A percentile compares a stretch with the other conserved stretches of the same genome.
Conservation (phyloP, 345 rosid genomes). For the Trapa bicornis region DNA sequence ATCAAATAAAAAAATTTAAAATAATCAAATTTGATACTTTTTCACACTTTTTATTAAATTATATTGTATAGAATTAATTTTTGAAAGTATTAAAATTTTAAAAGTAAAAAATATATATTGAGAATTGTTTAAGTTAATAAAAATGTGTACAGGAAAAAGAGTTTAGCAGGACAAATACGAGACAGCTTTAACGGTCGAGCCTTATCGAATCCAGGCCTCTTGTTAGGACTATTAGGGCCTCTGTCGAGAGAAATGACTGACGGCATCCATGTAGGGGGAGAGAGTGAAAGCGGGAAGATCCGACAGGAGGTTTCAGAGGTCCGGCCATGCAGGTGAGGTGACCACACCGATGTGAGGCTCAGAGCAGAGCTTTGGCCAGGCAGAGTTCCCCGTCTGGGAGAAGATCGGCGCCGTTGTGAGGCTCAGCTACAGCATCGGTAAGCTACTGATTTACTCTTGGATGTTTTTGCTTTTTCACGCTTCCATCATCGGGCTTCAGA, state of each 20-base stretch:
- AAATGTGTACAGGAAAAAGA: too few relatives aligned
- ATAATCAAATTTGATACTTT: too few relatives aligned
- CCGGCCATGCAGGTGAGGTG: conserved; percentile 65
- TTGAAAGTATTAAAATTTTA: too few relatives aligned
- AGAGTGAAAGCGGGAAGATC: conserved; percentile 25
- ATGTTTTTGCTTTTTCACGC: background rate
- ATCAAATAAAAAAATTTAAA: too few relatives aligned
- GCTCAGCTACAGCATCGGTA: conserved; percentile 88
- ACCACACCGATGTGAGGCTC: conserved; percentile 25
- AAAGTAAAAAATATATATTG: too few relatives aligned
- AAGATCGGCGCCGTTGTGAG: conserved; percentile 80
- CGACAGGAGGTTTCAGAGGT: conserved; percentile 24
- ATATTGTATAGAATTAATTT: too few relatives aligned
- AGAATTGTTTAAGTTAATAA: too few relatives aligned
- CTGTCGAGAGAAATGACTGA: conserved; percentile 20
- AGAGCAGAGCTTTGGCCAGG: conserved; percentile 47
- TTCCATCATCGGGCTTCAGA: background rate
- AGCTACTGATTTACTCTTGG: conserved; percentile 4
- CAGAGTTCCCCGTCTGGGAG: conserved; percentile 81
- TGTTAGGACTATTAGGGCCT: background rate
- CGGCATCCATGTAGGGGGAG: conserved; percentile 27
- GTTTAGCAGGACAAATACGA: too few relatives aligned
- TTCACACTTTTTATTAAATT: too few relatives aligned
- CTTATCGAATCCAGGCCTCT: conserved; percentile 1
- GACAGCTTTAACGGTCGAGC: background rate